Percentiles rank a stretch among this genome's conserved stretches.
Evolutionary conservation across 805 yeast species (phyloP).

Genomic region (Wickerhamomyces alni): DNA sequence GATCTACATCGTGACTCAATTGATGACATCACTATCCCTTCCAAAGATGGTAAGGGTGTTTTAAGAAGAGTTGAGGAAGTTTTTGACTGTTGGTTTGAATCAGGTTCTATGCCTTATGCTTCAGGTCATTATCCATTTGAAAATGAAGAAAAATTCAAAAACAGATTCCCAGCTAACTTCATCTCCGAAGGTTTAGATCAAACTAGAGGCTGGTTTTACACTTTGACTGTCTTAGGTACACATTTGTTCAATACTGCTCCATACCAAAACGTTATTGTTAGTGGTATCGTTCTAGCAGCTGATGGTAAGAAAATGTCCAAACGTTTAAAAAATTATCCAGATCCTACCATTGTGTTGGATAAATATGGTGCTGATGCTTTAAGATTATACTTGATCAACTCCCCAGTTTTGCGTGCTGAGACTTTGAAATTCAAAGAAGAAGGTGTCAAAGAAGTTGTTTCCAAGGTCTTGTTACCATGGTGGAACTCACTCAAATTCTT

Average conservation of each 20-base stretch:
- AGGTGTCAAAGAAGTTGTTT: slow-evolving; percentile 96
- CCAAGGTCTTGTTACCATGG: slow-evolving; percentile 96
- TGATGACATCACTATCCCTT: slow-evolving; percentile 90
- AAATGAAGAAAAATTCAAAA: slow-evolving; percentile 58
- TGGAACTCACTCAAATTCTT: slow-evolving; percentile 96
- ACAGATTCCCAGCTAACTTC: slow-evolving; percentile 93
- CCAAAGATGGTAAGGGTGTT: slow-evolving; percentile 79
- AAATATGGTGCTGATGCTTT: slow-evolving; percentile 97
- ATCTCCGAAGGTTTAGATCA: slow-evolving; percentile 99
- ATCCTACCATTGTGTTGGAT: slow-evolving; percentile 75
- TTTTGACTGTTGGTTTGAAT: slow-evolving; percentile 99
- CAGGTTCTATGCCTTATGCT: slow-evolving; percentile 99
- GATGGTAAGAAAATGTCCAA: slow-evolving; percentile 99
- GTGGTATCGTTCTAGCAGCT: slow-evolving; percentile 94
- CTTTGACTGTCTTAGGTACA: slow-evolving; percentile 91
- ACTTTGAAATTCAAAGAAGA: slow-evolving; percentile 96
- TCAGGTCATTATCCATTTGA: slow-evolving; percentile 97
- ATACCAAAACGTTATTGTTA: slow-evolving; percentile 88
- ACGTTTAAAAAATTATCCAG: slow-evolving; percentile 96
- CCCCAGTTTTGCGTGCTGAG: slow-evolving; percentile 96
- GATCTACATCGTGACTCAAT: slow-evolving; percentile 93
- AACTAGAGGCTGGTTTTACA: slow-evolving; percentile 99
- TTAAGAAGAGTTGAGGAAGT: slow-evolving; percentile 94
- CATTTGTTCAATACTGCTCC: slow-evolving; percentile 91
- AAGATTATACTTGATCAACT: slow-evolving; percentile 91